Evolutionary conservation across 2,329 filamentous ascomycete species (phyloP).

Genomic region (Epichloe uncinata): DNA sequence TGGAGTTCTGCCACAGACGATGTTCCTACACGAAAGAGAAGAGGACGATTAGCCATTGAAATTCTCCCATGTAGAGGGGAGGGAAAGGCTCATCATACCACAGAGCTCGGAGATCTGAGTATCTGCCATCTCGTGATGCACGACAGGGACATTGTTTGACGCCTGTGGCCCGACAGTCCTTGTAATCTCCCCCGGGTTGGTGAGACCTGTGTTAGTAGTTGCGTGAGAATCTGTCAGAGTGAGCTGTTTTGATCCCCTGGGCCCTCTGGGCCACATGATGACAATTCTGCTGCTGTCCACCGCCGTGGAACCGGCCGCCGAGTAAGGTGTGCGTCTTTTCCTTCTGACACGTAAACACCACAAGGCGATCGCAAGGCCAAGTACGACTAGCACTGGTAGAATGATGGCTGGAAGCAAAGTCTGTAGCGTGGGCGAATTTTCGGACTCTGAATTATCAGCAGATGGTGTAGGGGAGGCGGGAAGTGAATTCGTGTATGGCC

Average conservation of each 20-base stretch:
- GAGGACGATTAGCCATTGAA: neutral
- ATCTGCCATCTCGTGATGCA: constrained; percentile 27
- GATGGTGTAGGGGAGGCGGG: neutral
- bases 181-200: constrained; percentile 1
- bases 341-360: constrained; percentile 39
- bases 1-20: constrained; percentile 32
- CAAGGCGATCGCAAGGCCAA: constrained; percentile 27
- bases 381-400: constrained; percentile 4
- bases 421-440: neutral
- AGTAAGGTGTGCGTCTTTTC: constrained; percentile 15
- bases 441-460: neutral
- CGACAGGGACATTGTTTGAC: neutral
- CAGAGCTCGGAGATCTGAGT: constrained; percentile 33
- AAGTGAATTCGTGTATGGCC: constrained; percentile 37
- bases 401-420: constrained; percentile 9
- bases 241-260: constrained; percentile 26
- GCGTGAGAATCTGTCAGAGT: neutral
- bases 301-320: constrained; percentile 25
- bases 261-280: constrained; percentile 37
- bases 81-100: constrained; percentile 21
- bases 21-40: constrained; percentile 21
- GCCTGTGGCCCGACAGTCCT: neutral
- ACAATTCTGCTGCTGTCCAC: constrained; percentile 36
- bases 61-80: neutral
- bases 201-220: neutral